Evolutionary conservation across 2,329 filamentous ascomycete species (phyloP), one percentile per base, ranked within the genome.

Genomic region (Aspergillus vadensis): DNA sequence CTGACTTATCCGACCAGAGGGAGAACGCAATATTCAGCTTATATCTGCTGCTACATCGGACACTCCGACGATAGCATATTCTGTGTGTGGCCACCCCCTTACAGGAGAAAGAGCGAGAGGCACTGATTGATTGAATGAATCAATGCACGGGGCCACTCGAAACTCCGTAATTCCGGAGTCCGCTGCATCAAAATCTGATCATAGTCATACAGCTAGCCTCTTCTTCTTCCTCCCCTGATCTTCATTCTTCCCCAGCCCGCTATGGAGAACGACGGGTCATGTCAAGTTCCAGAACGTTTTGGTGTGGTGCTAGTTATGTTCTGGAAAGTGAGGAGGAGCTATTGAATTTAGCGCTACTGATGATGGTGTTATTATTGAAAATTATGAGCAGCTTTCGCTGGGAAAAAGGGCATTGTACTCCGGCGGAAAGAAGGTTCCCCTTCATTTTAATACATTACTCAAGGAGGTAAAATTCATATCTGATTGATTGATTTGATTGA

Each of bases 401-500:
- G 19, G 17, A 3, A 21, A 44, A 17, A 21, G 17, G 10, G 32
- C 21, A 17, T 9, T 14, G 32, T 36, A 36, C 32, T 36, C 32
- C 17, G 41, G 19, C 32, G 32, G 41, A 6, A 19, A 23, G 17
- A 19, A 21, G 41, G 4, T 44, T 23, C 4, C 19, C 12, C 12
- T 14, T 36, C 32, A 14, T 3, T 36, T 36, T 15, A 5, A 5
- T 1, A 5, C 5, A 44, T 49, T 23, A 36, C 47, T 55, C 43
- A 57, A 48, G 51, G 51, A 21, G 27, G 27, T 14, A 17, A 23
- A n/a, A 25, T 25, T 19, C 54, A 25, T 56, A 55, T 58, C 55
- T 55, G 53, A 55, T 47, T 55, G 53, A 55, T 55, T 55, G 53
- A 55, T 55, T 55, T 55, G 53, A 55, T 55, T 55, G 53, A 55